Base-by-base conservation (phyloP, 1,139 yeast species). In the Geotrichum australiense region DNA sequence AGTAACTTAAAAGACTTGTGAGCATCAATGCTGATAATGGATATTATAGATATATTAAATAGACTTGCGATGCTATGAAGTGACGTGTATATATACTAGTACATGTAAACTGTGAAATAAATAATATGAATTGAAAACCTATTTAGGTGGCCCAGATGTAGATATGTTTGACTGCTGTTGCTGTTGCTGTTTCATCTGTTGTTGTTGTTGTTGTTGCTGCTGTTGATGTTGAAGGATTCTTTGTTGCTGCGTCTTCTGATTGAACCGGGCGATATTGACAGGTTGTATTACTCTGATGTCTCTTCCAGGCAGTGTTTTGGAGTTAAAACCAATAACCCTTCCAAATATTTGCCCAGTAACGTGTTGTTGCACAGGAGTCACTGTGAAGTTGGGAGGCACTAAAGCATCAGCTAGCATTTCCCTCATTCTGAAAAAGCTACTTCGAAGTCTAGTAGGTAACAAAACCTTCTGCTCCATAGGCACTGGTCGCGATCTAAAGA, bases 401-500 rank as follows among this genome's bases (percentile, higher is more conserved):
- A 55, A 47, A 10, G 67, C 64, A 12, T 56, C 56, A 21, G 64
- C 63, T 25, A 63, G 51, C 56, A 59, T 53, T 39, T 63, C 67
- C 4, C 96, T 70, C 80, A 83, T 80, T 50, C 87, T 73, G 50
- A 86, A 69, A 55, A 83, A 85, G 43, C 76, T 71, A 32, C 81
- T 78, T 49, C 93, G 73, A 47, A 77, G 64, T 42, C 84, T 70
- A 0, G 78, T 71, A 1, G 96, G 91, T 55, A 83, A 67, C 10
- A 84, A 59, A 10, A 80, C 78, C 46, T 77, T 78, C 26, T 91
- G 66, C 55, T 87, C 96, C 47, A 87, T 61, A 0, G 96, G 96
- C 45, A 80, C 69, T 2, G 95, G 89, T 47, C 75, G 73, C 37
- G 89, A 80, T 53, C 85, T 72, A 11, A 82, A 74, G 15, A 87